phyloP scores from a whole-genome alignment of 2,329 filamentous ascomycete genomes.

The Alternaria ethzedia region DNA sequence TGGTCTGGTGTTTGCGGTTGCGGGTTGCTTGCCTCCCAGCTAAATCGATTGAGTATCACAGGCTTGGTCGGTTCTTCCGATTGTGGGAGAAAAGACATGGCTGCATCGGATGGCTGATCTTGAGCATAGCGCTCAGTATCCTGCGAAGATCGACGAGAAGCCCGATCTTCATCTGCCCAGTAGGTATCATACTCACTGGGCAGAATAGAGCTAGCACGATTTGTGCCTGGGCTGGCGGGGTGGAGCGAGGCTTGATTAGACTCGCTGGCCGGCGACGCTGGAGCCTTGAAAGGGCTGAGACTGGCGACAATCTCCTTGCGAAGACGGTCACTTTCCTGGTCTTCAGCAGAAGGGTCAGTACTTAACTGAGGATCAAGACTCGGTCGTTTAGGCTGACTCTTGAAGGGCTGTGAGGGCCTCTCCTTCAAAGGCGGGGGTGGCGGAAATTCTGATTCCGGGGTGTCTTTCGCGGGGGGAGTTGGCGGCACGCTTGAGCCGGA shows the following conservation, averaged over 20 bases:
- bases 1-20: slow-evolving; percentile 14
- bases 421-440: slow-evolving; percentile 47
- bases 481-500: slow-evolving; percentile 50
- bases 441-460: slow-evolving; percentile 35
- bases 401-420: slow-evolving; percentile 34
- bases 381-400: slow-evolving; percentile 27
- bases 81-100: slow-evolving; percentile 13
- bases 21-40: slow-evolving; percentile 38
- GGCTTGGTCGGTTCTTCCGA: slow-evolving; percentile 23
- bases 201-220: slow-evolving; percentile 68
- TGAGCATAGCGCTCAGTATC: slow-evolving; percentile 30
- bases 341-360: slow-evolving; percentile 60
- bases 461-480: slow-evolving; percentile 57
- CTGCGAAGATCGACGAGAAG: slow-evolving; percentile 39
- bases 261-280: slow-evolving; percentile 22
- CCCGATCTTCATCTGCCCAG: slow-evolving; percentile 61
- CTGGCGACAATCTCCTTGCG: slow-evolving; percentile 77
- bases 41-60: slow-evolving; percentile 36
- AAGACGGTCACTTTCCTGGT: slow-evolving; percentile 73
- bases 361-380: slow-evolving; percentile 49
- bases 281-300: slow-evolving; percentile 54
- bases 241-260: slow-evolving; percentile 35
- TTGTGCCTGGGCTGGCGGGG: slow-evolving; percentile 24
- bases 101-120: slow-evolving; percentile 14
- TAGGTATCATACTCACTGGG: slow-evolving; percentile 73